Evolutionary conservation across 2,329 filamentous ascomycete genomes (phyloP).

Genomic region (Talaromyces pinophilus): DNA sequence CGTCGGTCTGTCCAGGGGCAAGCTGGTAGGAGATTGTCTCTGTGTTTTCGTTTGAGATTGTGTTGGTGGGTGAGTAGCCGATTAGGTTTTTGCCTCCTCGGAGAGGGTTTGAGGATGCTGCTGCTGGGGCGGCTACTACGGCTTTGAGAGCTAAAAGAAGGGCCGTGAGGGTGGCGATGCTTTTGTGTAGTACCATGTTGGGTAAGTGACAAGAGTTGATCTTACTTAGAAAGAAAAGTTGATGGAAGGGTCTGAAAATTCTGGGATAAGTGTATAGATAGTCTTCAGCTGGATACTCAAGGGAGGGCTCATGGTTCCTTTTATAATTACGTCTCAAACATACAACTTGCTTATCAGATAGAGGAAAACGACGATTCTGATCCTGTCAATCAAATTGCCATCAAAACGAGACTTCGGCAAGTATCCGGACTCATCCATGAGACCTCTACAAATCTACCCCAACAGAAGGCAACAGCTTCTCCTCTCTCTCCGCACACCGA

Average conservation of each 20-base stretch:
- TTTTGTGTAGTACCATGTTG: background rate
- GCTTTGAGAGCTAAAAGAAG: constrained; percentile 1
- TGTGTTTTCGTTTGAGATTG: constrained; percentile 38
- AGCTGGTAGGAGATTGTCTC: constrained; percentile 45
- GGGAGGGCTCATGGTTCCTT: background rate
- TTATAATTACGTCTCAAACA: background rate
- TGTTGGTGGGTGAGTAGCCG: constrained; percentile 44
- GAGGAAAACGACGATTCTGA: background rate
- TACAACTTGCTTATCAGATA: background rate
- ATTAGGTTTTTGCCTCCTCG: constrained; percentile 36
- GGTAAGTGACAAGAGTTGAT: background rate
- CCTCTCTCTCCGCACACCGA: constrained; percentile 10
- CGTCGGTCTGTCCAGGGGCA: constrained; percentile 54
- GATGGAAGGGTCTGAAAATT: background rate
- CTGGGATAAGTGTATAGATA: background rate
- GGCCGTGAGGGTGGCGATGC: background rate
- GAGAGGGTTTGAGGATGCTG: constrained; percentile 29
- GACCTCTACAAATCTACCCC: background rate
- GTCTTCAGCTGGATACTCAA: background rate
- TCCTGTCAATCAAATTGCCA: background rate
- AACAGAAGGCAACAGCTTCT: background rate
- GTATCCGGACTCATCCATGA: background rate
- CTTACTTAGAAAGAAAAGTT: background rate
- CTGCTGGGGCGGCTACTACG: constrained; percentile 30
- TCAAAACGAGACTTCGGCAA: background rate